phyloP scores from a whole-genome alignment of 148 eudicot species.

The Silene conica region DNA sequence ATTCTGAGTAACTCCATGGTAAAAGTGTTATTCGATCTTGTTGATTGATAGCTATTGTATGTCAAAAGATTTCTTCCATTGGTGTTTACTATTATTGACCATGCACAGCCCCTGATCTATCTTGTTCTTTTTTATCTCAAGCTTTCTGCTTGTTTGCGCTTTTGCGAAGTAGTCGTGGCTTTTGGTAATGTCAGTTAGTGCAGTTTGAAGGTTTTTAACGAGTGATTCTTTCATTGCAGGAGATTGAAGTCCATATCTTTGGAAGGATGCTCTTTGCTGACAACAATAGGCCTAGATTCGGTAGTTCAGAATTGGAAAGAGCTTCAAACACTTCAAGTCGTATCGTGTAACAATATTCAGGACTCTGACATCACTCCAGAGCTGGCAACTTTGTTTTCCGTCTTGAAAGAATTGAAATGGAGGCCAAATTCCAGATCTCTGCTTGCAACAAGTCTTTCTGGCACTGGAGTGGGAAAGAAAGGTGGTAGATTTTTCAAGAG shows the following conservation, averaged over 20 bases:
- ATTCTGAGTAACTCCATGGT: not conserved
- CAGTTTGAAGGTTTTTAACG: constrained; percentile 3
- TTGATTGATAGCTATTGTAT: not conserved
- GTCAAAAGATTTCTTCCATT: not conserved
- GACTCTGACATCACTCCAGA: constrained; percentile 72
- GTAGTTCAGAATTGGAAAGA: constrained; percentile 76
- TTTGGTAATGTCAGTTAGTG: constrained; percentile 4
- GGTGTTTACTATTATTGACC: not conserved
- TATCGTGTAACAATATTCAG: constrained; percentile 80
- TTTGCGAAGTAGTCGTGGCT: not conserved
- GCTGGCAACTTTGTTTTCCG: constrained; percentile 67
- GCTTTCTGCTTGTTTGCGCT: not conserved
- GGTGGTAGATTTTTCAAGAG: constrained; percentile 81
- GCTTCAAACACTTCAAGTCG: constrained; percentile 63
- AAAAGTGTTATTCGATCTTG: not conserved
- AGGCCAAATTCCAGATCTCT: constrained; percentile 81
- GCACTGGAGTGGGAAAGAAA: constrained; percentile 74
- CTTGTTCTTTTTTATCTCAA: not conserved
- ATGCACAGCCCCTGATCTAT: not conserved
- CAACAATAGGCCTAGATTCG: constrained; percentile 69
- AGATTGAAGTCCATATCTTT: constrained; percentile 58
- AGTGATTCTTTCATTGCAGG: constrained; percentile 35
- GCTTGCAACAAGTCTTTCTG: constrained; percentile 62
- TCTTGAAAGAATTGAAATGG: constrained; percentile 87
- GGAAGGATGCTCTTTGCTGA: constrained; percentile 87